Evolutionary conservation across 768 basidiomycete genomes (phyloP).

Genomic region (Zangia roseola): DNA sequence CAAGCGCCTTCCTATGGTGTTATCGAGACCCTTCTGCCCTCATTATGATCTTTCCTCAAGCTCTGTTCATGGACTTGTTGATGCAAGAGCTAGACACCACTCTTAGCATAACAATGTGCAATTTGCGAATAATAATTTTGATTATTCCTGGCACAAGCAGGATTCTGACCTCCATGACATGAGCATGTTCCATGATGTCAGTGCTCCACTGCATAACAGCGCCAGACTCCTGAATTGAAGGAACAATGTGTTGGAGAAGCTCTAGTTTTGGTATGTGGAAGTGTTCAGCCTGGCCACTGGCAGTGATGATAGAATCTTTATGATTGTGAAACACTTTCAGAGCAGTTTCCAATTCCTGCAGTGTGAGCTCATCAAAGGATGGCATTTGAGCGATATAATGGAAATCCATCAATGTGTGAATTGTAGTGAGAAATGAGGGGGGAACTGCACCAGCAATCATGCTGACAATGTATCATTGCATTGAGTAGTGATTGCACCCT

Average conservation of each 20-base stretch:
- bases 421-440: not conserved
- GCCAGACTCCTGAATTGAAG: not conserved
- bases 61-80: too few relatives aligned
- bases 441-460: conserved; percentile 14
- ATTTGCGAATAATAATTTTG: too few relatives aligned
- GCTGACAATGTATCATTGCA: conserved; percentile 13
- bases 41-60: too few relatives aligned
- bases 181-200: too few relatives aligned
- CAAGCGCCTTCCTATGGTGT: too few relatives aligned
- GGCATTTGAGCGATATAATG: conserved; percentile 37
- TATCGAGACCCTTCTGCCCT: too few relatives aligned
- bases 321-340: conserved; percentile 35
- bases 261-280: not conserved
- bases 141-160: not conserved
- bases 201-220: not conserved
- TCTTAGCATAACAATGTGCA: too few relatives aligned
- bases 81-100: too few relatives aligned
- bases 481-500: conserved; percentile 4
- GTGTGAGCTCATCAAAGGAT: conserved; percentile 29
- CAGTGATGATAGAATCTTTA: conserved; percentile 33
- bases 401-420: conserved; percentile 40
- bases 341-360: conserved; percentile 25
- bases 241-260: not conserved
- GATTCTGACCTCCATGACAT: not conserved
- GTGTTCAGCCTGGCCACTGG: conserved; percentile 15